phyloP scores from a whole-genome alignment of 495 filamentous ascomycete species.

The Collariella sp. region DNA sequence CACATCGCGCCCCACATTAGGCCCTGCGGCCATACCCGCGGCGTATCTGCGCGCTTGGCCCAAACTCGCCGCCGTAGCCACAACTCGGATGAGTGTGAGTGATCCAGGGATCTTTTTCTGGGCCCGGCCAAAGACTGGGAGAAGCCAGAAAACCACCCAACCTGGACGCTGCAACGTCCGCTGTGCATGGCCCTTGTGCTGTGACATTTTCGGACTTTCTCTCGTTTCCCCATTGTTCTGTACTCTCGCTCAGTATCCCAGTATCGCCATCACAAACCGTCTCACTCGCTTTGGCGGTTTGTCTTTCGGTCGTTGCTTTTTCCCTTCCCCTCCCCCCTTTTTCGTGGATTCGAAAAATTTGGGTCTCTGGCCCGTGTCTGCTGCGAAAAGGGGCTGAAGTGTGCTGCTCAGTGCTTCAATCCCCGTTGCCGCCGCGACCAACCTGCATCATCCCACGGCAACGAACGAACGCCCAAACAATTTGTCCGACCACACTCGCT shows the following conservation, averaged over 20 bases:
- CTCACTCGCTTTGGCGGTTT: conserved; percentile 46
- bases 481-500: conserved; percentile 12
- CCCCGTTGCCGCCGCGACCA: conserved; percentile 16
- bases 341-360: background rate
- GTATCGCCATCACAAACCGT: conserved; percentile 9
- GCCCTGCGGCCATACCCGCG: background rate
- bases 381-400: conserved; percentile 8
- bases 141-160: background rate
- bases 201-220: conserved; percentile 22
- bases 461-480: background rate
- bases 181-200: conserved; percentile 5
- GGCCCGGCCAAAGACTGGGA: background rate
- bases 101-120: conserved; percentile 18
- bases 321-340: background rate
- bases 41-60: conserved; percentile 1
- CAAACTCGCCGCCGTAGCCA: conserved; percentile 1
- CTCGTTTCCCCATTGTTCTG: conserved; percentile 13
- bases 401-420: background rate
- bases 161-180: conserved; percentile 8
- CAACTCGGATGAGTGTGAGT: background rate
- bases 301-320: conserved; percentile 31
- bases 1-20: conserved; percentile 11
- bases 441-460: background rate
- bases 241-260: conserved; percentile 2
- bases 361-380: background rate